Percentiles rank a stretch among this genome's conserved stretches.
Conservation (phyloP, 805 yeast species). For the baker's yeast (Saccharomyces cerevisiae) region DNA sequence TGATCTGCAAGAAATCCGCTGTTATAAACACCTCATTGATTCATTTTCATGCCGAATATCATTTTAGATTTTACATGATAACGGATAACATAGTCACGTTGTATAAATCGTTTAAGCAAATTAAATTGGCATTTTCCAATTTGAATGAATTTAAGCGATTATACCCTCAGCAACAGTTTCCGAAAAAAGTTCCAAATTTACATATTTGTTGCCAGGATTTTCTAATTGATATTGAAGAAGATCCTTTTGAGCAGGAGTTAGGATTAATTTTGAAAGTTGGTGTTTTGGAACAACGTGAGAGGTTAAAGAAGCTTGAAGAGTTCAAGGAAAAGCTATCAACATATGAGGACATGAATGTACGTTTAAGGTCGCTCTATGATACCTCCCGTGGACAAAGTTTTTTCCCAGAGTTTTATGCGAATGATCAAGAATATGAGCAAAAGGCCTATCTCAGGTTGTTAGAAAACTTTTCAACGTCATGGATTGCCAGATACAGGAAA, state of each 20-base stretch:
- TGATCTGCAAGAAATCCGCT: slow-evolving; percentile 1
- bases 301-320: slow-evolving; percentile 35
- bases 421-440: slow-evolving; percentile 1
- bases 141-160: slow-evolving; percentile 21
- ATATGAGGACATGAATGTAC: not conserved
- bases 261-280: slow-evolving; percentile 52
- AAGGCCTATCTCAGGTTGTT: slow-evolving; percentile 14
- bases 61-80: slow-evolving; percentile 38
- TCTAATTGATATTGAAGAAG: slow-evolving; percentile 48
- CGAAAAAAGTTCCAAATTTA: slow-evolving; percentile 35
- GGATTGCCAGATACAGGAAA: slow-evolving; percentile 30
- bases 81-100: slow-evolving; percentile 43
- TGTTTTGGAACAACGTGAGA: slow-evolving; percentile 43
- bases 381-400: not conserved
- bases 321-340: slow-evolving; percentile 17
- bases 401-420: not conserved
- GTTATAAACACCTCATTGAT: slow-evolving; percentile 13
- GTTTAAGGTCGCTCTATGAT: not conserved
- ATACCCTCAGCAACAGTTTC: slow-evolving; percentile 22
- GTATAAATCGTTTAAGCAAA: slow-evolving; percentile 40
- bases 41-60: slow-evolving; percentile 28
- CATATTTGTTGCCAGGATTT: slow-evolving; percentile 36
- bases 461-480: slow-evolving; percentile 35
- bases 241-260: slow-evolving; percentile 58
- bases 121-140: slow-evolving; percentile 36